Conservation (phyloP, 495 filamentous ascomycete genomes). For the Niebla homalea region DNA sequence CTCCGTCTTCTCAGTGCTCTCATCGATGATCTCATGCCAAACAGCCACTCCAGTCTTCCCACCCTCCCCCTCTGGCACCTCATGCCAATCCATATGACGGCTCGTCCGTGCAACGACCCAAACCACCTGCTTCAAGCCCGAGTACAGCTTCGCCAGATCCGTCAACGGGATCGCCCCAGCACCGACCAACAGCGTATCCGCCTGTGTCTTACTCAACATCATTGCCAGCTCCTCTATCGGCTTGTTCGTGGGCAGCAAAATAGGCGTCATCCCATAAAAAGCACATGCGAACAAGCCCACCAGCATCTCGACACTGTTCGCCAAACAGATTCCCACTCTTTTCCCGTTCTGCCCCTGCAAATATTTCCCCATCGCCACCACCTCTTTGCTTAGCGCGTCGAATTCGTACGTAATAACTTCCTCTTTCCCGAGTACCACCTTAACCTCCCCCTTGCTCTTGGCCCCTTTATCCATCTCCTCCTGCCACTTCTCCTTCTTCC, state of each 20-base stretch:
- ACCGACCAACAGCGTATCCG: conserved; percentile 70
- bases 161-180: conserved; percentile 82
- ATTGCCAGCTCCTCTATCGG: conserved; percentile 48
- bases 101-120: conserved; percentile 92
- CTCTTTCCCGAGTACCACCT: conserved; percentile 68
- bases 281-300: conserved; percentile 57
- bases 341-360: conserved; percentile 54
- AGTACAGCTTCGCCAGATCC: conserved; percentile 49
- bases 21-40: conserved; percentile 74
- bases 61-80: conserved; percentile 60
- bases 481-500: conserved; percentile 43
- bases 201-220: conserved; percentile 53
- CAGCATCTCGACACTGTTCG: conserved; percentile 84
- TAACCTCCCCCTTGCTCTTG: conserved; percentile 58
- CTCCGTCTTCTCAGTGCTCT: conserved; percentile 35
- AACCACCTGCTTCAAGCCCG: conserved; percentile 61
- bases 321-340: conserved; percentile 78
- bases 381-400: conserved; percentile 64
- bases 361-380: conserved; percentile 72
- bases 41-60: conserved; percentile 62
- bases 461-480: conserved; percentile 44
- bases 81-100: conserved; percentile 83
- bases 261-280: conserved; percentile 69
- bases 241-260: conserved; percentile 74
- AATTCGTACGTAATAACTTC: conserved; percentile 57